A percentile compares a stretch with the other conserved stretches of the same genome.
Evolutionary conservation across 352 stramenopile genomes (phyloP).

Genomic region (Globisporangium radiosum): DNA sequence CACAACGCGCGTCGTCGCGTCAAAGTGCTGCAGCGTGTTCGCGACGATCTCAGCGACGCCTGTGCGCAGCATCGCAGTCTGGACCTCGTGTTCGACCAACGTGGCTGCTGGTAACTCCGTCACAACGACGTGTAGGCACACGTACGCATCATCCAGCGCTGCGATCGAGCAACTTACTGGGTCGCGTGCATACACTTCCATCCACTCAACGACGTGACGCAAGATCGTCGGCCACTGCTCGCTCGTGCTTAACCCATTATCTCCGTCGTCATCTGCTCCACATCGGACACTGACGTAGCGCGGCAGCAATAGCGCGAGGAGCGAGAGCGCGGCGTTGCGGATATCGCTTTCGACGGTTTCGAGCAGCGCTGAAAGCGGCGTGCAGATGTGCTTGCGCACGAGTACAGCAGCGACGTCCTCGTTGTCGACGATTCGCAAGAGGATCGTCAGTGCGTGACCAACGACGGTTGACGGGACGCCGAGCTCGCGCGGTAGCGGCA

Average conservation of each 20-base stretch:
- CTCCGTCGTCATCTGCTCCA: not conserved
- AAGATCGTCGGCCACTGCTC: conserved; percentile 42
- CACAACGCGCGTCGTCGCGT: conserved; percentile 3
- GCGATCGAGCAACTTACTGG: conserved; percentile 19
- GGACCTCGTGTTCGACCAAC: conserved; percentile 21
- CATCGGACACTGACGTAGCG: not conserved
- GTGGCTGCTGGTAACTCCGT: conserved; percentile 8
- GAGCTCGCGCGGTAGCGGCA: conserved; percentile 26
- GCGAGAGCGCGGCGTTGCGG: conserved; percentile 29
- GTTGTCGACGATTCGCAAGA: conserved; percentile 21
- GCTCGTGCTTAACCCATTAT: conserved; percentile 1
- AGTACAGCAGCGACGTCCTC: conserved; percentile 16
- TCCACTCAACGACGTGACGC: conserved; percentile 59
- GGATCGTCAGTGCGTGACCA: conserved; percentile 34
- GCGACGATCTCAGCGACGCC: conserved; percentile 44
- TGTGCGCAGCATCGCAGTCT: conserved; percentile 23
- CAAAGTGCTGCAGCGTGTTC: conserved; percentile 24
- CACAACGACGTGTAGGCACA: conserved; percentile 35
- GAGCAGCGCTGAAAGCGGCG: conserved; percentile 27
- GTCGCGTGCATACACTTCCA: conserved; percentile 59
- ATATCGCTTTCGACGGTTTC: conserved; percentile 52
- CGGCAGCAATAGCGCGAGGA: conserved; percentile 38
- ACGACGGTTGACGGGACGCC: conserved; percentile 22
- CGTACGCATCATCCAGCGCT: conserved; percentile 35
- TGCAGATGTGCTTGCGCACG: conserved; percentile 37